phyloP scores from a whole-genome alignment of 768 basidiomycete genomes.

The Boletus tomentosulus region DNA sequence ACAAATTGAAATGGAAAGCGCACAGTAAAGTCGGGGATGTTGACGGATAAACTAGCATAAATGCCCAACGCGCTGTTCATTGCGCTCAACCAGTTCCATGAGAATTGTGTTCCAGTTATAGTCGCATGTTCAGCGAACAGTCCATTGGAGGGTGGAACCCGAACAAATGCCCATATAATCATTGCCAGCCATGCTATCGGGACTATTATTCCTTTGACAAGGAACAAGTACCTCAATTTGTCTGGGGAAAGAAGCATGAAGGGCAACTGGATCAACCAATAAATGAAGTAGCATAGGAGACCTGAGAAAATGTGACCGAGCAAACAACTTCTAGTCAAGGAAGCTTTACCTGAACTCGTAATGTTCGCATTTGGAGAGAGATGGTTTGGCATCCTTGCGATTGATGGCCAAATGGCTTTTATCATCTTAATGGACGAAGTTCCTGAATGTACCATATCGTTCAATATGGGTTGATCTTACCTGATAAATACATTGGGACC shows the following conservation, averaged over 20 bases:
- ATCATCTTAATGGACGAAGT: slow-evolving; percentile 45
- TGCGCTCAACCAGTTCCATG: slow-evolving; percentile 76
- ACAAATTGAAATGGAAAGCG: background rate
- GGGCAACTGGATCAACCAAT: slow-evolving; percentile 75
- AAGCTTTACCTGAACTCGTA: slow-evolving; percentile 44
- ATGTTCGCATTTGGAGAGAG: slow-evolving; percentile 56
- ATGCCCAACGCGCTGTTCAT: slow-evolving; percentile 75
- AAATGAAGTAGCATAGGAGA: slow-evolving; percentile 71
- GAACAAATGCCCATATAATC: slow-evolving; percentile 75
- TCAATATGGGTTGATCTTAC: slow-evolving; percentile 12
- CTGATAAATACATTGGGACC: slow-evolving; percentile 74
- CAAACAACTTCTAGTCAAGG: background rate
- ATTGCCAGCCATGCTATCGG: slow-evolving; percentile 65
- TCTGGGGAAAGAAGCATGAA: slow-evolving; percentile 76
- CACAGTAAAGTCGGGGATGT: slow-evolving; percentile 83
- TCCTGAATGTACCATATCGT: background rate
- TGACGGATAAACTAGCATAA: slow-evolving; percentile 69
- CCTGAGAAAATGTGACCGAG: slow-evolving; percentile 14
- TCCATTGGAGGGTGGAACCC: slow-evolving; percentile 58
- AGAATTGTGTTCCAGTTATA: slow-evolving; percentile 45
- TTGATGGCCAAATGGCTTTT: slow-evolving; percentile 81
- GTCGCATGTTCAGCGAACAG: slow-evolving; percentile 50
- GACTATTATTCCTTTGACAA: slow-evolving; percentile 61
- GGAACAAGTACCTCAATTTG: slow-evolving; percentile 73
- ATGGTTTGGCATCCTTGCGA: slow-evolving; percentile 59